phyloP scores from a whole-genome alignment of 371 early-diverging fungal genomes.

The Apophysomyces sp. region DNA sequence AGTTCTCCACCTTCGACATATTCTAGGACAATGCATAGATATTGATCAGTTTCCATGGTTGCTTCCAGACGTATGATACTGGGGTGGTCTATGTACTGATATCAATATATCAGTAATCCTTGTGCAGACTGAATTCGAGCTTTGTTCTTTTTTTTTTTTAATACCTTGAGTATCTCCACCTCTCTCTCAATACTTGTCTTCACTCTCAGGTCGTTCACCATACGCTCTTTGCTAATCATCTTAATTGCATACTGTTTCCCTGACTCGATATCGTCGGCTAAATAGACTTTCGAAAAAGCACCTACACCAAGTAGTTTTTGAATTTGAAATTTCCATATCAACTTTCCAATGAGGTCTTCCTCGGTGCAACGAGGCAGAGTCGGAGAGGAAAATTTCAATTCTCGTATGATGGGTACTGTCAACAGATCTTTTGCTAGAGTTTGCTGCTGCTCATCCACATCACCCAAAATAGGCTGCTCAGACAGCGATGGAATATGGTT shows the following conservation, averaged over 20 bases:
- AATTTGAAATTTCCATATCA: slow-evolving; percentile 23
- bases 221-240: slow-evolving; percentile 21
- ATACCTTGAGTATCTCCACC: slow-evolving; percentile 27
- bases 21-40: slow-evolving; percentile 48
- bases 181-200: slow-evolving; percentile 31
- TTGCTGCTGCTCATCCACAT: slow-evolving; percentile 13
- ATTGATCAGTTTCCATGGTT: slow-evolving; percentile 57
- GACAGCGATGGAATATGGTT: slow-evolving; percentile 29
- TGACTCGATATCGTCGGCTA: slow-evolving; percentile 22
- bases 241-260: slow-evolving; percentile 19
- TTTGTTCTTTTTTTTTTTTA: not conserved
- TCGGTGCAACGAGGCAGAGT: not conserved
- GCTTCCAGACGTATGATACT: slow-evolving; percentile 67
- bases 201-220: slow-evolving; percentile 12
- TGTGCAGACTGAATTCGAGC: not conserved
- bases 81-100: slow-evolving; percentile 53
- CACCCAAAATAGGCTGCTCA: slow-evolving; percentile 38
- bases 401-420: not conserved
- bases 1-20: slow-evolving; percentile 26
- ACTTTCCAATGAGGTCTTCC: slow-evolving; percentile 18
- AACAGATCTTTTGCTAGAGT: not conserved
- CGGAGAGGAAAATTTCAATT: slow-evolving; percentile 10
- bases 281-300: slow-evolving; percentile 27
- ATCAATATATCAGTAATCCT: not conserved
- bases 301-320: slow-evolving; percentile 23